Conservation (phyloP, 2,329 filamentous ascomycete species). For the Alternaria solani region DNA sequence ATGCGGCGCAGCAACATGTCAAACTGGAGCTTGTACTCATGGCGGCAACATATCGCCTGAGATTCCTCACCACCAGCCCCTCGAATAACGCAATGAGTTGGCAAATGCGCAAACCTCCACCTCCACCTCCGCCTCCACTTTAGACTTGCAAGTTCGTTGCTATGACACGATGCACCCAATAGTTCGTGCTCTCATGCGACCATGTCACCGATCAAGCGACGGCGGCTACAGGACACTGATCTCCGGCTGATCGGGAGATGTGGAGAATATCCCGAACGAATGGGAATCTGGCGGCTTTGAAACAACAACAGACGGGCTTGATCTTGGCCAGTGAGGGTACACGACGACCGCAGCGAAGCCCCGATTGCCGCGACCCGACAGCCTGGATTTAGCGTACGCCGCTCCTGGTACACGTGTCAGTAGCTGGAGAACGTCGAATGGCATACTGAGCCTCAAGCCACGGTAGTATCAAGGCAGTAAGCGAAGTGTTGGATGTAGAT, state of each 20-base stretch:
- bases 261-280: conserved; percentile 21
- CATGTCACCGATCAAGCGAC: conserved; percentile 15
- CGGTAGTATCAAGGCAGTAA: conserved; percentile 18
- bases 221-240: conserved; percentile 26
- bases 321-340: conserved; percentile 22
- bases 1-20: conserved; percentile 3
- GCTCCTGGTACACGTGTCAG: conserved; percentile 30
- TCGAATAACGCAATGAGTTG: not conserved
- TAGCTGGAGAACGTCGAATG: conserved; percentile 17
- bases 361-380: conserved; percentile 27
- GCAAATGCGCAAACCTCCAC: not conserved
- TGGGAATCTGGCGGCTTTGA: conserved; percentile 17
- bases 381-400: conserved; percentile 12
- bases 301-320: conserved; percentile 16
- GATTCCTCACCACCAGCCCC: conserved; percentile 3
- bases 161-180: conserved; percentile 6
- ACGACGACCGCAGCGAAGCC: conserved; percentile 3
- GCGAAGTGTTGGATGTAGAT: conserved; percentile 18
- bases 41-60: not conserved
- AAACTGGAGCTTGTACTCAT: conserved; percentile 1
- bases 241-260: conserved; percentile 15
- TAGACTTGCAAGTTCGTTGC: not conserved
- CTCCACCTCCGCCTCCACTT: not conserved
- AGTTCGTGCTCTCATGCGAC: not conserved
- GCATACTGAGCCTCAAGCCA: conserved; percentile 15